Conservation (phyloP, 2,329 filamentous ascomycete genomes). For the Teratosphaeria nubilosa region DNA sequence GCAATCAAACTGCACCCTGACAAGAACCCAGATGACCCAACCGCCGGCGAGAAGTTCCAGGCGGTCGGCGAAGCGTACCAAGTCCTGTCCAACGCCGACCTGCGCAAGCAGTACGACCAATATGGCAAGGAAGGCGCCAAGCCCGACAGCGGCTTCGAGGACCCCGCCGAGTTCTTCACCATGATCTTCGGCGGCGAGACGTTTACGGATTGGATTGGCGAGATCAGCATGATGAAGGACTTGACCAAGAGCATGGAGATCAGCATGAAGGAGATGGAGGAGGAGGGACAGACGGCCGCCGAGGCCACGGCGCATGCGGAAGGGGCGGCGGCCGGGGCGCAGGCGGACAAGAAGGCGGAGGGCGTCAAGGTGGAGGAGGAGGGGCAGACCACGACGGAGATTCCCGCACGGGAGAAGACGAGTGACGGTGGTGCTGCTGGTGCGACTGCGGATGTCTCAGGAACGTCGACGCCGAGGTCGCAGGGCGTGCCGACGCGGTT, state of each 20-base stretch:
- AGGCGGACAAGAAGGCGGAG: constrained; percentile 8
- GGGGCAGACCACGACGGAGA: constrained; percentile 5
- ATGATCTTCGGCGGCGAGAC: constrained; percentile 97
- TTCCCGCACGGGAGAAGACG: constrained; percentile 6
- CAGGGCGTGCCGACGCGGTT: constrained; percentile 64
- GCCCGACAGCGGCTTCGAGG: constrained; percentile 82
- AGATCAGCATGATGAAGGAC: constrained; percentile 98
- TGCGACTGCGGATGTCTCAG: constrained; percentile 8
- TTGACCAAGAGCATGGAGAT: constrained; percentile 98
- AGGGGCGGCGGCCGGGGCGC: constrained; percentile 26
- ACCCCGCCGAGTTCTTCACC: constrained; percentile 94
- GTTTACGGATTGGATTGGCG: constrained; percentile 92
- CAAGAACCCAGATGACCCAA: constrained; percentile 95
- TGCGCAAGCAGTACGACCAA: constrained; percentile 90
- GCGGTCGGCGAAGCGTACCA: constrained; percentile 63
- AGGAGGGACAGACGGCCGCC: constrained; percentile 45
- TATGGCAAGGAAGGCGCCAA: constrained; percentile 92
- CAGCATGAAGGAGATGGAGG: constrained; percentile 70
- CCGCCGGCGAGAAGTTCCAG: constrained; percentile 90
- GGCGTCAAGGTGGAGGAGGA: constrained; percentile 6
- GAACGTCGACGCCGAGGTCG: constrained; percentile 40
- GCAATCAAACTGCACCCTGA: constrained; percentile 96
- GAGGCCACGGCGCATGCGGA: constrained; percentile 45
- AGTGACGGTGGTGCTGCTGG: neutral
- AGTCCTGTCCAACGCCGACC: constrained; percentile 76